phyloP scores from a whole-genome alignment of 116 monocot species.

The Posidonia oceanica region DNA sequence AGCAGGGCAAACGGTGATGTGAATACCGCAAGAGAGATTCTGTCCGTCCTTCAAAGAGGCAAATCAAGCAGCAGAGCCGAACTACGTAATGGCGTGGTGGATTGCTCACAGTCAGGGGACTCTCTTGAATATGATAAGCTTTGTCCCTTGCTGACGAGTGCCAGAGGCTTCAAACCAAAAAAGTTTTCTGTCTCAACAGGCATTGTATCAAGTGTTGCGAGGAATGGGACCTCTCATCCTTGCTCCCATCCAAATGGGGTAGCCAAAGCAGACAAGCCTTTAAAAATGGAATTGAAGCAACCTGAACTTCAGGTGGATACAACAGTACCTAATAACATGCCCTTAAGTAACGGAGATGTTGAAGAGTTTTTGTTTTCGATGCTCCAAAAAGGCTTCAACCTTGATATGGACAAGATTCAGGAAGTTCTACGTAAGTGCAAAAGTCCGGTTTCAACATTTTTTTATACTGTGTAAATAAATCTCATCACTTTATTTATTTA shows the following conservation, averaged over 20 bases:
- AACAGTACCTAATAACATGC: slow-evolving; percentile 3
- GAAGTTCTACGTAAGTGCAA: slow-evolving; percentile 49
- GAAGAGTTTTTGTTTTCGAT: slow-evolving; percentile 76
- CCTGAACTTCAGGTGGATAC: slow-evolving; percentile 13
- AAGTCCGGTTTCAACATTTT: too few relatives aligned
- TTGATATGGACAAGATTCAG: slow-evolving; percentile 45
- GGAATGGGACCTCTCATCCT: slow-evolving; percentile 25
- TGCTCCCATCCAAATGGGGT: slow-evolving; percentile 19
- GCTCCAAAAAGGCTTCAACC: slow-evolving; percentile 77
- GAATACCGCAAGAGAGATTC: slow-evolving; percentile 44
- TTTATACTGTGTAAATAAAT: too few relatives aligned
- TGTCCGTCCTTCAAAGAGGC: slow-evolving; percentile 26
- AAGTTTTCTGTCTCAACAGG: slow-evolving; percentile 46
- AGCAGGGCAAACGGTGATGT: slow-evolving; percentile 37
- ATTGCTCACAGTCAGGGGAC: slow-evolving; percentile 8
- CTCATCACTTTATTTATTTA: too few relatives aligned
- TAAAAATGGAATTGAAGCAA: slow-evolving; percentile 14
- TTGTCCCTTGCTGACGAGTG: not conserved
- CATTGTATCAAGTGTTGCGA: slow-evolving; percentile 43
- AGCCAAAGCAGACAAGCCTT: slow-evolving; percentile 28
- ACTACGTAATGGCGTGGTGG: slow-evolving; percentile 9
- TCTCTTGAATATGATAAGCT: slow-evolving; percentile 7
- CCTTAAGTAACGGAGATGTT: slow-evolving; percentile 20
- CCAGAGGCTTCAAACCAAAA: slow-evolving; percentile 26
- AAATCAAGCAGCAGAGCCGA: slow-evolving; percentile 4